Evolutionary conservation across 2,329 filamentous ascomycete genomes (phyloP), one percentile per base, ranked within the genome.

Genomic region (Xylariaceae sp.): DNA sequence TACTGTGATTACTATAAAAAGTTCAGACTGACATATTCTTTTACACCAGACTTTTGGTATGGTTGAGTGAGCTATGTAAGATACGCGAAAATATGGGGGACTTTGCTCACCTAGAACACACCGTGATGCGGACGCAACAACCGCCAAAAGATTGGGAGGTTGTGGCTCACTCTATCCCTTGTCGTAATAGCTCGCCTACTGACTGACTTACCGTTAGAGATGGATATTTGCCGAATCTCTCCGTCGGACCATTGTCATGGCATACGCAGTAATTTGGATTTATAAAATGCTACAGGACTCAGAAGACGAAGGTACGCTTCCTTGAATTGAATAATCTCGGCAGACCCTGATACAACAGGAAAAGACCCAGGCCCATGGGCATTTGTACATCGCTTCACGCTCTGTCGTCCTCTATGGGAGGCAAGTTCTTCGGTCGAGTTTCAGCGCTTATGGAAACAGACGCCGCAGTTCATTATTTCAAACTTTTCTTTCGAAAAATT

Each of bases 201-300:
- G 17, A 45, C 14, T 31, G 17, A 28, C n/a, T 12, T n/a, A 19
- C 28, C 47, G 14, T 10, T 44, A 70, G 68, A 58, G 60, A 54
- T 70, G 68, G 67, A 64, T 69, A 45, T 70, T 69, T 31, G 62
- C 64, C 45, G 68, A 70, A 50, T 69, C 62, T 12, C 51, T 69
- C 14, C 61, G 66, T 5, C 60, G 68, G 48, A 70, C 68, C 2
- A 63, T 69, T 33, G 22, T 68, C 6, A 65, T 69, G 47, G 56
- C 63, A n/a, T 62, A 69, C 50, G 57, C 61, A 2, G 56, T 67
- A 45, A 45, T 68, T 9, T 47, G 52, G 13, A 33, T 70, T 1
- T 69, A 63, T 39, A 55, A 59, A 16, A 47, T 67, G 47, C 56
- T 67, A 47, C 65, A 64, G 45, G 58, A 62, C 28, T 48, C 56